phyloP scores from a whole-genome alignment of 352 stramenopile species.

The Achlya hypogyna region DNA sequence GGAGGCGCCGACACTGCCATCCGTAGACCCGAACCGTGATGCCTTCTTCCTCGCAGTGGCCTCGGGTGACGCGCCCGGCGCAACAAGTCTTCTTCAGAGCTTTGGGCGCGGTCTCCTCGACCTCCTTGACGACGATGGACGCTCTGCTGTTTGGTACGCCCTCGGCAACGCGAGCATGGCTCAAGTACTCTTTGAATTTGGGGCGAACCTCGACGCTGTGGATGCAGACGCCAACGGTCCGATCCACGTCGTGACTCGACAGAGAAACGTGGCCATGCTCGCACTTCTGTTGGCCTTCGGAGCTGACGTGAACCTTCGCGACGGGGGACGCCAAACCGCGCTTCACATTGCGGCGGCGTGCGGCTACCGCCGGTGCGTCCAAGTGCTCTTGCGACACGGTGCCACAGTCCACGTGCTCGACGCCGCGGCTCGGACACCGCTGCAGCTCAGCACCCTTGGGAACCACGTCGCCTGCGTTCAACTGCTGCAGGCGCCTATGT shows the following conservation, averaged over 20 bases:
- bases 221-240: conserved; percentile 83
- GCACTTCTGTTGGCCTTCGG: conserved; percentile 56
- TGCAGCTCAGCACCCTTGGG: conserved; percentile 62
- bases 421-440: conserved; percentile 40
- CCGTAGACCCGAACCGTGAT: not conserved
- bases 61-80: conserved; percentile 22
- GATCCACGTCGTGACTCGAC: conserved; percentile 70
- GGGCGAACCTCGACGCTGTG: conserved; percentile 49
- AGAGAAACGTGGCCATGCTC: conserved; percentile 68
- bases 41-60: conserved; percentile 26
- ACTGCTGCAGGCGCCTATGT: conserved; percentile 35
- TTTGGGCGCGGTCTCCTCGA: conserved; percentile 25
- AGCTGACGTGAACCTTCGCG: conserved; percentile 76
- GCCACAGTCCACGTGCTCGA: conserved; percentile 42
- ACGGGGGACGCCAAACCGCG: conserved; percentile 81
- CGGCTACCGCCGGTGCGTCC: conserved; percentile 34
- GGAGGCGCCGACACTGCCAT: conserved; percentile 27
- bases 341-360: conserved; percentile 76
- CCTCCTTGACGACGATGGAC: conserved; percentile 17
- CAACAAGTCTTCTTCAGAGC: conserved; percentile 28
- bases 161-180: conserved; percentile 32
- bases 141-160: conserved; percentile 40
- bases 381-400: conserved; percentile 32
- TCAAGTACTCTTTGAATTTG: conserved; percentile 38
- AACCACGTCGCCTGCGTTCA: conserved; percentile 60